Percentiles rank a stretch among this genome's conserved stretches.
Conservation (phyloP, 208 protist genomes). For the Acanthamoeba royreba region DNA sequence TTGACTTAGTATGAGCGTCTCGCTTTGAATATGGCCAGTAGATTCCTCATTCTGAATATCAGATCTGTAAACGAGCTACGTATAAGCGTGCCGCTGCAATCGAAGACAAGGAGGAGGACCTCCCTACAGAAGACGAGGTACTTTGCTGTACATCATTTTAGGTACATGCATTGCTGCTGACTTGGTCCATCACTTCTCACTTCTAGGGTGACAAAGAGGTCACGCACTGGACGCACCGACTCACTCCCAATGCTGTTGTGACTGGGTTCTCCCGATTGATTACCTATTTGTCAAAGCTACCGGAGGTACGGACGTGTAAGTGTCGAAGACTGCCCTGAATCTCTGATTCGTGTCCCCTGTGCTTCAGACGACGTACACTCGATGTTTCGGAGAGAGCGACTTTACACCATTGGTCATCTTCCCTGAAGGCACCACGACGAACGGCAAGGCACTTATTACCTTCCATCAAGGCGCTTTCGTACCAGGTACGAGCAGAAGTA, state of each 20-base stretch:
- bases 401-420: background rate
- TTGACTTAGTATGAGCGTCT: background rate
- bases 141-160: no score
- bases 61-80: background rate
- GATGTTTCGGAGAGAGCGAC: background rate
- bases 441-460: slow-evolving; percentile 5
- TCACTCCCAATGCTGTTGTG: background rate
- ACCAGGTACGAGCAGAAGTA: background rate
- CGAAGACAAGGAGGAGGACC: background rate
- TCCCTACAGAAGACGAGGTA: background rate
- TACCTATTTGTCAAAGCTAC: background rate
- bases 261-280: background rate
- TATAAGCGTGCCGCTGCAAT: background rate
- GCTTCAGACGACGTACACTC: background rate
- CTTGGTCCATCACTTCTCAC: no score
- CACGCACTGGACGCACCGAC: background rate
- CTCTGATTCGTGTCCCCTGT: background rate
- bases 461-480: slow-evolving; percentile 37
- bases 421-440: slow-evolving; percentile 34
- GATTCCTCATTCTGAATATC: no score
- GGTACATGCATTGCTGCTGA: no score
- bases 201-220: background rate
- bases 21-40: no score
- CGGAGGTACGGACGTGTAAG: background rate
- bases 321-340: no score